A percentile compares a stretch with the other conserved stretches of the same genome.
Conservation (phyloP, 345 rosid species). For the Schrenkiella parvula region DNA sequence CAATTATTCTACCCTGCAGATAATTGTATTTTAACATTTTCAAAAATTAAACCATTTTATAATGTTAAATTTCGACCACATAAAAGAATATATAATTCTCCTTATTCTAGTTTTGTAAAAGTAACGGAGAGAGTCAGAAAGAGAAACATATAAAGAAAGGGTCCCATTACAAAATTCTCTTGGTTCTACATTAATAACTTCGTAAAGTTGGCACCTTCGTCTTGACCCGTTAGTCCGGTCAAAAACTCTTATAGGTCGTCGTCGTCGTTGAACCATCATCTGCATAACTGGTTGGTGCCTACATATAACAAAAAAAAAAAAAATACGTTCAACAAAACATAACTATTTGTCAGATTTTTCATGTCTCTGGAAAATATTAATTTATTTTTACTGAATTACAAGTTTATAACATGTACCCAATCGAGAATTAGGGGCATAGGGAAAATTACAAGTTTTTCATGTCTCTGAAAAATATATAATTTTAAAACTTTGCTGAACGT, state of each 20-base stretch:
- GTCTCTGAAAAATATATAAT: too few species aligned
- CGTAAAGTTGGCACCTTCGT: background rate
- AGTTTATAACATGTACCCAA: background rate
- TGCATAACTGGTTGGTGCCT: slow-evolving; percentile 15
- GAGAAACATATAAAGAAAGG: background rate
- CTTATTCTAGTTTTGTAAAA: background rate
- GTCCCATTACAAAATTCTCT: background rate
- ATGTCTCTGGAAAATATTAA: background rate
- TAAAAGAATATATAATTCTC: background rate
- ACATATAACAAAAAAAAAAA: slow-evolving; percentile 3
- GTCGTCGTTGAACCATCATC: slow-evolving; percentile 6
- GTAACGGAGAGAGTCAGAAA: background rate
- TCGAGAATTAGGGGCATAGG: background rate
- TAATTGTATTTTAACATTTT: background rate
- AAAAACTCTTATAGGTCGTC: slow-evolving; percentile 10
- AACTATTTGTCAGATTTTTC: background rate
- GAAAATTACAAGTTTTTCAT: too few species aligned
- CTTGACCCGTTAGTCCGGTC: background rate
- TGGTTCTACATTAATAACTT: background rate
- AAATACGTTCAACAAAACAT: background rate
- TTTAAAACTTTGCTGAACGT: too few species aligned
- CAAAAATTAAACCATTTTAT: background rate
- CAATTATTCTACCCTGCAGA: background rate
- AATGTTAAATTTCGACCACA: background rate
- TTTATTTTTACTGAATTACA: background rate